Base-by-base conservation (phyloP, 164 flowering plant genomes). In the Magnolia changhungtana region DNA sequence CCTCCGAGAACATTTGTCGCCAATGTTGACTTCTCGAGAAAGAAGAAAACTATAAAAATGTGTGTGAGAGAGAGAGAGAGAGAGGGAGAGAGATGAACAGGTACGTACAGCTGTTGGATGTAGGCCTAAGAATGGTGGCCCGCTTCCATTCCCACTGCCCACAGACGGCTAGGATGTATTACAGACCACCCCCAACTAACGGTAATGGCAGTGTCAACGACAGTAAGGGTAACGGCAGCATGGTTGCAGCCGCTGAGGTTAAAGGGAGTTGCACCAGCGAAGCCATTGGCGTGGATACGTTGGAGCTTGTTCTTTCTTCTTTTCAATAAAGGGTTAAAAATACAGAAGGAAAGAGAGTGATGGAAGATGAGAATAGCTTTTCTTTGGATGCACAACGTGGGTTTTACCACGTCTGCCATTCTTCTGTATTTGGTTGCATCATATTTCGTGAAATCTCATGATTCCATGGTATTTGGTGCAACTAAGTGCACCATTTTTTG, bases 91-190 rank as follows among this genome's bases (percentile, higher is more conserved):
- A 50, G 31, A 71, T 71, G 73, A 59, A 59, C 8, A 71, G 21
- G 27, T 50, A 71, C 73, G 27, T 71, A 10, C 27, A 50, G 73
- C 37, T 71, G 21, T 71, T 71, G 73, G 73, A 71, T 21, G 27
- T 21, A 23, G 73, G 73, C 29, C 61, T 71, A 31, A 50, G 73
- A 8, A 71, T 71, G 14, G 59, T 52, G 16, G 59, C 24, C 49
- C 73, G 73, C 63, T 71, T 71, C 73, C 73, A 71, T 27, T 71
- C 73, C 24, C 73, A 71, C 27, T 71, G 73, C 45, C 73, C 73
- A 10, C 73, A 71, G 61, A 71, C 73, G 31, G 73, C 73, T 24
- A 50, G 73, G 9, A 71, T 71, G 73, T 71, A 71, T 37, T 71
- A 71, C 73, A 71, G 20, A 59, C 73, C 73, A 7, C 73, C 73